phyloP scores from a whole-genome alignment of 768 basidiomycete genomes.

The Lepiota subincarnata region DNA sequence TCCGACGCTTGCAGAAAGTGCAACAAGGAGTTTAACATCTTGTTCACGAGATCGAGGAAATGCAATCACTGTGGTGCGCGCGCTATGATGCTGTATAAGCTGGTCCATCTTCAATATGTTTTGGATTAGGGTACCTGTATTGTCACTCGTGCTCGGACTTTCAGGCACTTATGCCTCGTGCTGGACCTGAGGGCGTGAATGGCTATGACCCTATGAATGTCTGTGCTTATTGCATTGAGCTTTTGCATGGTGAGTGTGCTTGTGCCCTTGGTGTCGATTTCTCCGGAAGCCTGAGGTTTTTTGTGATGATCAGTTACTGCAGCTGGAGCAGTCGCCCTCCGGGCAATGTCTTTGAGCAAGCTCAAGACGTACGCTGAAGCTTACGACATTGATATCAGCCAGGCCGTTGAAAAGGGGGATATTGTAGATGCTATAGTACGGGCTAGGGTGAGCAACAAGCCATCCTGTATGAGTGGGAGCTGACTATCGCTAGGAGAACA shows the following conservation, averaged over 20 bases:
- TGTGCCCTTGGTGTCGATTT: background rate
- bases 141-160: slow-evolving; percentile 73
- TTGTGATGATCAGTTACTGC: slow-evolving; percentile 57
- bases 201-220: slow-evolving; percentile 68
- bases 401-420: slow-evolving; percentile 75
- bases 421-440: slow-evolving; percentile 61
- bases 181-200: slow-evolving; percentile 29
- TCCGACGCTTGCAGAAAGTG: slow-evolving; percentile 60
- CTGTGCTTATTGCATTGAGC: slow-evolving; percentile 72
- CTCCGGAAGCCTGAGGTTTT: slow-evolving; percentile 1
- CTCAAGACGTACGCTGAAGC: slow-evolving; percentile 67
- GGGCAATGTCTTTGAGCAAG: slow-evolving; percentile 50
- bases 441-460: slow-evolving; percentile 41
- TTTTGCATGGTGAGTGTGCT: slow-evolving; percentile 63
- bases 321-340: slow-evolving; percentile 53
- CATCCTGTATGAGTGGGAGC: background rate
- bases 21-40: slow-evolving; percentile 64
- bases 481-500: slow-evolving; percentile 36
- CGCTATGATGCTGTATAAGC: slow-evolving; percentile 2
- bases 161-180: slow-evolving; percentile 73
- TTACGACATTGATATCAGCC: slow-evolving; percentile 61
- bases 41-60: slow-evolving; percentile 58
- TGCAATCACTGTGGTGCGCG: slow-evolving; percentile 75
- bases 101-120: background rate
- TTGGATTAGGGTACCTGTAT: slow-evolving; percentile 57